Conservation (phyloP, 2,329 filamentous ascomycete species). For the Biscogniauxia mediterranea region DNA sequence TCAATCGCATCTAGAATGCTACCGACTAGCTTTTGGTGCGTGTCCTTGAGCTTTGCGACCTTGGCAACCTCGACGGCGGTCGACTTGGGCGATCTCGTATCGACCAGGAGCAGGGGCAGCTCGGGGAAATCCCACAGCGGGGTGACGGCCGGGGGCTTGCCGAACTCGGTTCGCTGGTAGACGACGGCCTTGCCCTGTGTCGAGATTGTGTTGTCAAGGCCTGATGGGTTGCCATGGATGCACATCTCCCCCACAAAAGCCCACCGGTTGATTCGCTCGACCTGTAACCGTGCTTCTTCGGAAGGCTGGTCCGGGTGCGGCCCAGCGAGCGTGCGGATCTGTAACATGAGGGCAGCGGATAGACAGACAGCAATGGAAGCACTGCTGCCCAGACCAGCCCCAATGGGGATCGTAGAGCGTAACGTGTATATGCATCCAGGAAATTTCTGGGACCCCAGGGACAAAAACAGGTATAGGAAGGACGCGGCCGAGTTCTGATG, state of each 20-base stretch:
- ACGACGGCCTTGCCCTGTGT: slow-evolving; percentile 92
- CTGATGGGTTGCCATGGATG: slow-evolving; percentile 95
- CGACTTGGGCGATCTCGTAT: slow-evolving; percentile 84
- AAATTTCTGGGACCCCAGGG: slow-evolving; percentile 75
- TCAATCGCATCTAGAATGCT: slow-evolving; percentile 85
- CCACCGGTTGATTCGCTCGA: slow-evolving; percentile 97
- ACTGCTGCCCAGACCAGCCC: slow-evolving; percentile 87
- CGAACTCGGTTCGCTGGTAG: slow-evolving; percentile 78
- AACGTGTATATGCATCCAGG: slow-evolving; percentile 85
- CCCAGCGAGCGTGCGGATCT: slow-evolving; percentile 82
- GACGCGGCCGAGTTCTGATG: slow-evolving; percentile 78
- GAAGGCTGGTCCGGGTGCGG: slow-evolving; percentile 89
- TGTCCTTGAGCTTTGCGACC: slow-evolving; percentile 68
- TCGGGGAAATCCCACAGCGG: slow-evolving; percentile 87
- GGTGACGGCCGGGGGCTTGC: slow-evolving; percentile 71
- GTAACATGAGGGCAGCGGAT: slow-evolving; percentile 77
- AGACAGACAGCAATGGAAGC: slow-evolving; percentile 93
- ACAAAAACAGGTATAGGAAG: slow-evolving; percentile 92
- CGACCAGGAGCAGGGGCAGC: slow-evolving; percentile 82
- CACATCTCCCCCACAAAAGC: slow-evolving; percentile 96
- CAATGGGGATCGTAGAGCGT: slow-evolving; percentile 89
- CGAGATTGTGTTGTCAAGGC: slow-evolving; percentile 94
- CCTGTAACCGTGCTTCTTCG: slow-evolving; percentile 82
- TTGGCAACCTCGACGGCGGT: slow-evolving; percentile 85
- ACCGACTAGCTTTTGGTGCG: slow-evolving; percentile 74